Base-by-base conservation (phyloP, 495 filamentous ascomycete genomes). In the Xylaria grammica region DNA sequence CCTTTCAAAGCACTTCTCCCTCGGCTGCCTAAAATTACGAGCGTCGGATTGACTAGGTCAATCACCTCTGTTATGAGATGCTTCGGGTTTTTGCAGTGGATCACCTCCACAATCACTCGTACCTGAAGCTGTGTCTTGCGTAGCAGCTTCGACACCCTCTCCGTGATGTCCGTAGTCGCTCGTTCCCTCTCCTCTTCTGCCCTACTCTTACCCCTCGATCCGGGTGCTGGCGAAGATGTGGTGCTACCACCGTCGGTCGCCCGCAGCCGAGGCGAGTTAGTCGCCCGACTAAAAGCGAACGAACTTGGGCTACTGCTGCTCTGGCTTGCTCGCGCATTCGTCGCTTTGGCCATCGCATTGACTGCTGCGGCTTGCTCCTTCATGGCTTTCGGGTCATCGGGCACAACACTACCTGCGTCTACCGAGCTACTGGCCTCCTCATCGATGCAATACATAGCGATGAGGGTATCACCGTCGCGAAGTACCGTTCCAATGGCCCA, bases 401-500 rank as follows among this genome's bases (percentile, higher is more conserved):
- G 75, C 10, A 79, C 73, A 59, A 67, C 57, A 22, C 62, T 68
- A 59, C 65, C 65, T 3, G 75, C 71, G 13, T 67, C 73, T 26
- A 67, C 67, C 0, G 72, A 69, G 6, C 88, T 84, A 34, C 88
- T 89, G 26, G 83, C 82, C 65, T 97, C 94, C 73, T 97, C 94
- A 69, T 96, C 91, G 49, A 94, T 86, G 62, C 92, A 94, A 77
- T 93, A 97, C 55, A 99, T 90, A 22, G 92, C 92, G 58, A 96
- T 85, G 40, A 99, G 82, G 1, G 94, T 98, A 75, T 99, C 95
- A 17, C 95, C 95, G 72, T 97, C 93, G 48, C 95, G 85, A 8
- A 99, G 84, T n/a, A 98, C 90, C 3, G 92, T 96, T 44, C 95
- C 95, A 55, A 99, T 94, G 0, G 93, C 96, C 94, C 94, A 99